These are phyloP conservation scores for Cryptococcus sp. DNA, from an alignment of 1,284 basidiomycete genomes.

Conservation along the genomic window DNA sequence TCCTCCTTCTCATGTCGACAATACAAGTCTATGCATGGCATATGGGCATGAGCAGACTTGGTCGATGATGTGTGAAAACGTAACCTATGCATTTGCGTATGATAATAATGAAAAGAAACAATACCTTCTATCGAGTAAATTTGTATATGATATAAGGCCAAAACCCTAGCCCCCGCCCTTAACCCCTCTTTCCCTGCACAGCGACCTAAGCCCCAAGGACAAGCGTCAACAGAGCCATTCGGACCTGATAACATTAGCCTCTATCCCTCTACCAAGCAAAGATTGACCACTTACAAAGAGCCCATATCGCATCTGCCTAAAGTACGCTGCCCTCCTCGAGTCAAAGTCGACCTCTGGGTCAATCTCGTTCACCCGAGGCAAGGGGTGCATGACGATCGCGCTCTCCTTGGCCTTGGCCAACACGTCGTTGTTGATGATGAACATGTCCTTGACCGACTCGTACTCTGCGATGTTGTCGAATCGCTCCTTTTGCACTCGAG, in stretches of 20 bases:
- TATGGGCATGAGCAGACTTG: too few relatives aligned
- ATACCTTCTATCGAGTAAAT: too few relatives aligned
- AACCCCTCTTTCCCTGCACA: too few relatives aligned
- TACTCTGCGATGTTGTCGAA: constrained; percentile 79
- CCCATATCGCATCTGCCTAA: constrained; percentile 98
- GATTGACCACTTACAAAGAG: constrained; percentile 71
- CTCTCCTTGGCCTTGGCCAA: constrained; percentile 86
- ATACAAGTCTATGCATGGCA: too few relatives aligned
- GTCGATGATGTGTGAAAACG: too few relatives aligned
- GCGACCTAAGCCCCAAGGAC: constrained; percentile 51
- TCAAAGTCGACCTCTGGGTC: constrained; percentile 98
- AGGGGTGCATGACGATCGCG: constrained; percentile 97
- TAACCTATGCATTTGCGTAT: too few relatives aligned
- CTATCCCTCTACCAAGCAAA: not conserved
- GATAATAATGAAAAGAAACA: too few relatives aligned
- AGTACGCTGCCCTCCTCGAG: constrained; percentile 87
- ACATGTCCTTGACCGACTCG: constrained; percentile 86
- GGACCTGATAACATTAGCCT: constrained; percentile 52
- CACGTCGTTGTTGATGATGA: constrained; percentile 89
- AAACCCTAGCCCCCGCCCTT: too few relatives aligned
- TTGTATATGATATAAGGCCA: too few relatives aligned
- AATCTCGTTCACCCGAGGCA: constrained; percentile 93
- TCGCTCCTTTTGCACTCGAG: constrained; percentile 91
- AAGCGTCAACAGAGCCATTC: constrained; percentile 69
- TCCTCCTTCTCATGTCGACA: too few relatives aligned